Evolutionary conservation across 495 filamentous ascomycete genomes (phyloP).

Genomic region (Hypoxylon lienhwacheense): DNA sequence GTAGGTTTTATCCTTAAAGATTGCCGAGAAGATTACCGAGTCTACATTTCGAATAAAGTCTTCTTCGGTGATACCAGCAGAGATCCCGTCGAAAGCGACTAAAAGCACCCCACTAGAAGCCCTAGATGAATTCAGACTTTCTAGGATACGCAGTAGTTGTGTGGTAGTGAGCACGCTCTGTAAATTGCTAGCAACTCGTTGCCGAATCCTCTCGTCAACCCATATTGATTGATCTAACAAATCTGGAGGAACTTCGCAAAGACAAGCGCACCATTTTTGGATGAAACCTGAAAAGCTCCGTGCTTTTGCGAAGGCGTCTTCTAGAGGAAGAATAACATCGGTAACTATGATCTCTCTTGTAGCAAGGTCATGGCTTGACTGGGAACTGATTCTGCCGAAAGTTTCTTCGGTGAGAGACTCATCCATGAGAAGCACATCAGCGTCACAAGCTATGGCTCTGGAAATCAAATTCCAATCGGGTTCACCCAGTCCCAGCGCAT

Average conservation of each 20-base stretch:
- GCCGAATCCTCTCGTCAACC: conserved; percentile 63
- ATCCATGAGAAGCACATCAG: conserved; percentile 64
- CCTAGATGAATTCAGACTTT: conserved; percentile 42
- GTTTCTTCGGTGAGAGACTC: conserved; percentile 13
- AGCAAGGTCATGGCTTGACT: conserved; percentile 17
- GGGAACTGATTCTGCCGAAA: conserved; percentile 28
- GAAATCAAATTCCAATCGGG: conserved; percentile 65
- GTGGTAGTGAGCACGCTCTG: conserved; percentile 48
- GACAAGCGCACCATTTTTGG: conserved; percentile 64
- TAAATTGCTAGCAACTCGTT: conserved; percentile 45
- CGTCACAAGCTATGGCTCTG: conserved; percentile 63
- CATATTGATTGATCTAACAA: conserved; percentile 51
- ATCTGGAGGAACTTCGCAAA: conserved; percentile 49
- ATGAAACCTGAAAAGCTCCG: conserved; percentile 70
- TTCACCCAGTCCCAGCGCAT: conserved; percentile 41
- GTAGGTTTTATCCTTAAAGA: conserved; percentile 28
- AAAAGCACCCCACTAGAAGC: conserved; percentile 38
- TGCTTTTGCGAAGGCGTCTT: conserved; percentile 64
- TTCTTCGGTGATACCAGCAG: conserved; percentile 48
- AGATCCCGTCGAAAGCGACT: conserved; percentile 53
- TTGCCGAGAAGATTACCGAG: conserved; percentile 38
- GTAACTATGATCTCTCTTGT: conserved; percentile 34
- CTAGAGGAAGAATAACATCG: conserved; percentile 59
- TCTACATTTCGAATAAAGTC: conserved; percentile 44
- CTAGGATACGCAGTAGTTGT: conserved; percentile 52